Base-by-base conservation (phyloP, 306 rosid genomes). In the Lathyrus tuberosus region DNA sequence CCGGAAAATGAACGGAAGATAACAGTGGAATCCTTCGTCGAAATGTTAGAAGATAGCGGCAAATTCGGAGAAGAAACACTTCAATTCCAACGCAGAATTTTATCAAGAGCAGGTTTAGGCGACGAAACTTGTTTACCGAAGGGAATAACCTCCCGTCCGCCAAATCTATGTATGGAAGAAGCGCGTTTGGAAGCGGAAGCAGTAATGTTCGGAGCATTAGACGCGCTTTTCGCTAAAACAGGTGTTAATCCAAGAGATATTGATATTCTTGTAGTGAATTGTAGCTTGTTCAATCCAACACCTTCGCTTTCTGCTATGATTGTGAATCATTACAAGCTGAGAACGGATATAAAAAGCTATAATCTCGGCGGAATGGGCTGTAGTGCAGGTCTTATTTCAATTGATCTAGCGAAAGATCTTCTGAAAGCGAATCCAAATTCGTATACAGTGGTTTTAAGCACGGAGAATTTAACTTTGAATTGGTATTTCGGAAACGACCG, bases 351-450 rank as follows among this genome's bases (percentile, higher is more conserved):
- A 1, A 88, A 83, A 13, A 81, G 90, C 82, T 94, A 69, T 85
- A 94, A 88, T 47, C 96, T 94, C 0, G 91, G 98, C 0, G 97
- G 98, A 0, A 90, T 94, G 98, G 98, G 98, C 1, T 94, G 98
- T 63, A 88, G 96, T 59, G 98, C 98, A 0, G 94, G 98, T 1
- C 40, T 89, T 0, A 94, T 90, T 49, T 87, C 98, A 16, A 70
- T 94, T 13, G 91, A 89, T 56, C 79, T 94, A 0, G 96, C 97
- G 0, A 90, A 81, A n/a, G 92, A 88, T 28, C 85, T 90, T 20
- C 71, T 94, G 0, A 74, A 69, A 37, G 92, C 96, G 0, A 85
- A 85, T 63, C 90, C 96, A 0, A 85, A 85, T 41, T 78, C 97
- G 0, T 80, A 81, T 40, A 96, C 97, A 0, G 74, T 94, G 4